Evolutionary conservation across 345 rosid species (phyloP).

Genomic region (Rhodomyrtus tomentosa): DNA sequence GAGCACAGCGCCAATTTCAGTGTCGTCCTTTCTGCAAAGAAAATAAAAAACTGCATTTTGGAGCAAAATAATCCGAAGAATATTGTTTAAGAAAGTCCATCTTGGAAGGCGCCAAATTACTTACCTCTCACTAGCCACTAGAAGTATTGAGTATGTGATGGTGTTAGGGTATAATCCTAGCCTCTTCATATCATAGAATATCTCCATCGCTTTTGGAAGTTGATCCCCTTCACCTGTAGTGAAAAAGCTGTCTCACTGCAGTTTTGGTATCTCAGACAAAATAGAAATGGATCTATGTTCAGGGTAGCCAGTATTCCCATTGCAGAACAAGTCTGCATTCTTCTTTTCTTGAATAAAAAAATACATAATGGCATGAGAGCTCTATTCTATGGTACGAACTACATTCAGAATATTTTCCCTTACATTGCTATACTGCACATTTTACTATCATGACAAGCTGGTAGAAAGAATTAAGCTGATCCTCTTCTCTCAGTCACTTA

Average conservation of each 20-base stretch:
- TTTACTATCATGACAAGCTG: neutral
- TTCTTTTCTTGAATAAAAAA: neutral
- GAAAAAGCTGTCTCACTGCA: neutral
- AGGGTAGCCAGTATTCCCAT: neutral
- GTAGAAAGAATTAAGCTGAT: neutral
- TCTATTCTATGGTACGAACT: neutral
- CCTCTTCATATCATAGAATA: slow-evolving; percentile 62
- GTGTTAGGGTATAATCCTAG: slow-evolving; percentile 51
- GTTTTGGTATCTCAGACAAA: neutral
- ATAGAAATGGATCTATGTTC: neutral
- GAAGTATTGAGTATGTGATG: slow-evolving; percentile 74
- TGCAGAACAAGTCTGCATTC: neutral
- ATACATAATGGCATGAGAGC: neutral
- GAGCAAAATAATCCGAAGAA: neutral
- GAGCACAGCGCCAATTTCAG: slow-evolving; percentile 54
- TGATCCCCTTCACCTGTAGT: slow-evolving; percentile 79
- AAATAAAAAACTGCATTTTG: slow-evolving; percentile 2
- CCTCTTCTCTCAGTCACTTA: neutral
- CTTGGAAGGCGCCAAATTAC: neutral
- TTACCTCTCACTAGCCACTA: slow-evolving; percentile 81
- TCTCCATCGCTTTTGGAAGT: slow-evolving; percentile 63
- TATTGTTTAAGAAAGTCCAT: neutral
- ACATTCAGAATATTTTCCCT: neutral
- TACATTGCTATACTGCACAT: neutral
- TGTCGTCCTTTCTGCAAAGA: slow-evolving; percentile 63